Base-by-base conservation (phyloP, 2,329 filamentous ascomycete genomes). In the Stagonosporopsis cucurbitacearum region DNA sequence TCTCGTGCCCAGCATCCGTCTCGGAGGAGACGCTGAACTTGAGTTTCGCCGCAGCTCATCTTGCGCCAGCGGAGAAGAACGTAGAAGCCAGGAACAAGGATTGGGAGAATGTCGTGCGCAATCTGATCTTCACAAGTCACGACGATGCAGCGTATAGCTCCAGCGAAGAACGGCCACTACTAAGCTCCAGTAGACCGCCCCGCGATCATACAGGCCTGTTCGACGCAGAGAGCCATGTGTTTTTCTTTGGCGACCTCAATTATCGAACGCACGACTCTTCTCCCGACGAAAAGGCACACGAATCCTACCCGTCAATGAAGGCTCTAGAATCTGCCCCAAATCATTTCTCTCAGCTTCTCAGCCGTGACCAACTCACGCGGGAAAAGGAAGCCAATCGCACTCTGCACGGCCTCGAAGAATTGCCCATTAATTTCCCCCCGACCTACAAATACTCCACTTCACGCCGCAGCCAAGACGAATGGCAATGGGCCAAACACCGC, bases 211-310 rank as follows among this genome's bases (percentile, higher is more conserved):
- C 86, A 36, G 86, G 86, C 30, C 85, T 98, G 52, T 97, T 93
- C 79, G 86, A 84, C 45, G 86, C 91, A 1, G 84, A 82, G 3
- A 87, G 87, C 3, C 87, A 96, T 72, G 80, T 97, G 1, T 96
- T 98, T 73, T 81, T 98, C 42, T 89, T 88, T 0, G 95, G 95
- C 22, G 95, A 99, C 74, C 83, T 99, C 57, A 99, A 99, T 80
- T 99, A 99, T 77, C 89, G 95, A 64, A 96, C 94, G 17, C 86
- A 88, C 7, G 83, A 87, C 59, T 82, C 81, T 0, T 79, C 83
- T 0, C 92, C 93, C 0, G 78, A 81, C 0, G 79, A 83, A 0
- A 77, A 81, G 2, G 87, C 90, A 46, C 71, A 80, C 67, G 45
- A 78, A 6, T 75, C 74, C 4, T 90, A 92, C 83, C 84, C 95